These are phyloP conservation scores for Hypoxylon sp. DNA, from an alignment of 2,329 filamentous ascomycete species.

Conservation along the genomic window DNA sequence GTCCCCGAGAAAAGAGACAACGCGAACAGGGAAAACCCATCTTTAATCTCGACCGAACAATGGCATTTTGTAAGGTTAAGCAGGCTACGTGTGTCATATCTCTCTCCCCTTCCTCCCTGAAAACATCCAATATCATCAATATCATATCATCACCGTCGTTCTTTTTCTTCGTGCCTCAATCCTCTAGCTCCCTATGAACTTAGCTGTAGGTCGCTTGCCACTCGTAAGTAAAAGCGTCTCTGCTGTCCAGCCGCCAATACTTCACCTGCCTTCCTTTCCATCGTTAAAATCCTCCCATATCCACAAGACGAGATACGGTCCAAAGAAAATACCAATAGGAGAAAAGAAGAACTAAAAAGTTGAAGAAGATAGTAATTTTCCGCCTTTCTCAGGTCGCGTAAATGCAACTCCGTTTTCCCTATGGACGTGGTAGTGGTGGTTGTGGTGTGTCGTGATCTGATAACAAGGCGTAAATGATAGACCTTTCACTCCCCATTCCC, in stretches of 20 bases:
- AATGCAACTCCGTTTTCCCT: constrained; percentile 40
- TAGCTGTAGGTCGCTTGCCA: background rate
- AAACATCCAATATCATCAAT: constrained; percentile 14
- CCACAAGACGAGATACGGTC: constrained; percentile 12
- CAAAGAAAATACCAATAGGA: constrained; percentile 21
- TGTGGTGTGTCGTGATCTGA: constrained; percentile 14
- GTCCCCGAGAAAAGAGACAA: background rate
- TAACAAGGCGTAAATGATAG: constrained; percentile 13
- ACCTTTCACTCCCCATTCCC: background rate
- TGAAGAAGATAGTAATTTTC: constrained; percentile 22
- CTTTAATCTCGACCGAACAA: constrained; percentile 7
- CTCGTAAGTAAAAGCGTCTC: background rate
- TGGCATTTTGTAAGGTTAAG: constrained; percentile 8
- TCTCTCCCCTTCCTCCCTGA: background rate
- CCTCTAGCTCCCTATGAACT: background rate
- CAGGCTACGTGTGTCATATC: background rate
- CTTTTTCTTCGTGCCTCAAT: constrained; percentile 4
- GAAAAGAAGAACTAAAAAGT: constrained; percentile 10
- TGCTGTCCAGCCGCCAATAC: no score
- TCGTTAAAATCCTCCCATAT: constrained; percentile 1
- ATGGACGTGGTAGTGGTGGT: constrained; percentile 3
- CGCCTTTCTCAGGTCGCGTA: constrained; percentile 34
- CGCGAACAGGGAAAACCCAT: background rate
- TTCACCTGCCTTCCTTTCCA: background rate
- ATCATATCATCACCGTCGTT: constrained; percentile 27